These are phyloP conservation scores for Alternaria angustiovoidea DNA, from an alignment of 2,329 filamentous ascomycete genomes.

Conservation along the genomic window DNA sequence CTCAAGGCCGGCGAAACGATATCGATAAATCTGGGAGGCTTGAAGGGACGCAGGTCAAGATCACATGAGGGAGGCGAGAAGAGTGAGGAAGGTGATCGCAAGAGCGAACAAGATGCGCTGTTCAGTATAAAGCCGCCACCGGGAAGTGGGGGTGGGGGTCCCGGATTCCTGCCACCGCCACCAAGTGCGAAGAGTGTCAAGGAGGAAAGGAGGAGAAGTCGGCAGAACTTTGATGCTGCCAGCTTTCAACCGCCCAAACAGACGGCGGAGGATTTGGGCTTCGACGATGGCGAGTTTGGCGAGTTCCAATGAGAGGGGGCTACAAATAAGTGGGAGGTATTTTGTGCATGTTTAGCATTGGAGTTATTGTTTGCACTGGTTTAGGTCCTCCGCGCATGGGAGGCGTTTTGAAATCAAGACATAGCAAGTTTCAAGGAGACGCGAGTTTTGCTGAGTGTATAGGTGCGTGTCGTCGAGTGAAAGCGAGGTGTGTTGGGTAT, in stretches of 20 bases:
- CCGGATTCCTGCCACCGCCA: constrained; percentile 69
- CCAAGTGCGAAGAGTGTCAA: constrained; percentile 70
- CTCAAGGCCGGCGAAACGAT: constrained; percentile 92
- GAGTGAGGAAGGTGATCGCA: constrained; percentile 37
- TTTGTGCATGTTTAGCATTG: constrained; percentile 28
- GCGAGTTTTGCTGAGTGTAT: background rate
- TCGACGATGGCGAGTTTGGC: constrained; percentile 88
- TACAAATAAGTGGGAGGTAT: background rate
- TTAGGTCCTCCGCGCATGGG: constrained; percentile 27
- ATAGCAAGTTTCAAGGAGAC: background rate
- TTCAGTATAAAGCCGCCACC: constrained; percentile 82
- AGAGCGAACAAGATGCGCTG: constrained; percentile 57
- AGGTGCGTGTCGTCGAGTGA: background rate
- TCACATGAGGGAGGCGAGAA: constrained; percentile 53
- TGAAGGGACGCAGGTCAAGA: constrained; percentile 57
- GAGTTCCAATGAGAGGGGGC: constrained; percentile 70
- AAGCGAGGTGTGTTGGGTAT: background rate
- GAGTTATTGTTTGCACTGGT: constrained; percentile 21
- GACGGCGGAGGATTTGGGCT: constrained; percentile 71
- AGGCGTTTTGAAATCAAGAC: constrained; percentile 21
- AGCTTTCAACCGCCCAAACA: constrained; percentile 21
- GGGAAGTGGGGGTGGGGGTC: constrained; percentile 38
- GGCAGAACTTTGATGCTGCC: constrained; percentile 52
- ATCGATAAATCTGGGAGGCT: constrained; percentile 75
- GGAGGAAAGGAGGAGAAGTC: constrained; percentile 64